phyloP scores from a whole-genome alignment of 2,329 filamentous ascomycete genomes.

The Fusarium dlaminii region DNA sequence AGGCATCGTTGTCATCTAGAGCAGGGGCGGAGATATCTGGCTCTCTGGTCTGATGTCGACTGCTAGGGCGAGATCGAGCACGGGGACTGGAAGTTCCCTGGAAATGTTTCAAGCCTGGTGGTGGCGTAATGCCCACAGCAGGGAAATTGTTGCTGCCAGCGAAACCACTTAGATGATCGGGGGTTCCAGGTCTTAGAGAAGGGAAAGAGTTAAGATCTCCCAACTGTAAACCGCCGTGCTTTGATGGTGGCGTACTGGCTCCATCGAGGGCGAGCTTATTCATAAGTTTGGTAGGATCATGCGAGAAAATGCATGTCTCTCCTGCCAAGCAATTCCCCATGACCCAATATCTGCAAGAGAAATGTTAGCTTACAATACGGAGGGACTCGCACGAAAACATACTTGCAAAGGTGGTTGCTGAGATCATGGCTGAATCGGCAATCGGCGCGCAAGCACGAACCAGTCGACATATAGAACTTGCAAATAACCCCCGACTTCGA shows the following conservation, averaged over 20 bases:
- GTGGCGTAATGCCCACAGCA: slow-evolving; percentile 69
- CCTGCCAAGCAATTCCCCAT: slow-evolving; percentile 95
- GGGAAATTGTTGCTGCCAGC: slow-evolving; percentile 61
- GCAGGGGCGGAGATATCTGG: slow-evolving; percentile 74
- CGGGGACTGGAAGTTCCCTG: slow-evolving; percentile 71
- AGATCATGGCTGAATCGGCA: slow-evolving; percentile 97
- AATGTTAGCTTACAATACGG: slow-evolving; percentile 1
- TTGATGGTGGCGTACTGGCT: slow-evolving; percentile 69
- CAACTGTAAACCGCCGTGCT: slow-evolving; percentile 76
- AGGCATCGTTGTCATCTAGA: slow-evolving; percentile 94
- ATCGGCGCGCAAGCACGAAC: slow-evolving; percentile 94
- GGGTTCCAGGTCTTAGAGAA: slow-evolving; percentile 69
- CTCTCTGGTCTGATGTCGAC: slow-evolving; percentile 74
- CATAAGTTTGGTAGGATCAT: slow-evolving; percentile 89
- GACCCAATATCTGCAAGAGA: slow-evolving; percentile 80
- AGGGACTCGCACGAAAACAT: slow-evolving; percentile 55
- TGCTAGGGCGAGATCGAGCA: slow-evolving; percentile 83
- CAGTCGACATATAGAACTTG: slow-evolving; percentile 95
- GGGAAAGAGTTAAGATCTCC: slow-evolving; percentile 90
- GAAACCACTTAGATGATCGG: slow-evolving; percentile 67
- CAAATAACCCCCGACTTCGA: slow-evolving; percentile 90
- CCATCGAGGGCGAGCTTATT: slow-evolving; percentile 82
- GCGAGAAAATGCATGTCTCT: slow-evolving; percentile 94
- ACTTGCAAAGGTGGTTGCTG: slow-evolving; percentile 98
- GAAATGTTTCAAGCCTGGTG: slow-evolving; percentile 74